Conservation (phyloP, 345 rosid species). For the Ricinus communis region DNA sequence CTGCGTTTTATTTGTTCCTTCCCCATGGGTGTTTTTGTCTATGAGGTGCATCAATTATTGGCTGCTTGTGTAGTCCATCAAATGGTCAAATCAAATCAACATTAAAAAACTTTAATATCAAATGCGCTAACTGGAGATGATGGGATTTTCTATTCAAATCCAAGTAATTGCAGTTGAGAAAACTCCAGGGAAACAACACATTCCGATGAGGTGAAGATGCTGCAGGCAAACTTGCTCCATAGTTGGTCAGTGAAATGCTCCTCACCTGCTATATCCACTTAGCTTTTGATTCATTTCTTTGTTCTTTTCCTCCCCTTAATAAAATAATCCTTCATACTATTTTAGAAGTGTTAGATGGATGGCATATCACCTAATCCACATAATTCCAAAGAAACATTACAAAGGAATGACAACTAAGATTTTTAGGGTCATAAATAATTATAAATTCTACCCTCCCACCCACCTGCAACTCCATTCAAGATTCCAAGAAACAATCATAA, state of each 20-base stretch:
- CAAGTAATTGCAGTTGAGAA: no score
- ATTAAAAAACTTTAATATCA: no score
- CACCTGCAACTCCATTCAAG: slow-evolving; percentile 26
- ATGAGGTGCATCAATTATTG: no score
- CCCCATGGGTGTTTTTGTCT: no score
- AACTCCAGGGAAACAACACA: background rate
- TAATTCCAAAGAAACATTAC: slow-evolving; percentile 54
- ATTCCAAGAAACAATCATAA: no score
- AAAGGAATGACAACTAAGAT: slow-evolving; percentile 54
- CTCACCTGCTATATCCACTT: slow-evolving; percentile 29
- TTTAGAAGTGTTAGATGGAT: slow-evolving; percentile 13
- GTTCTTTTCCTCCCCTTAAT: background rate
- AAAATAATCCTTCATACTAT: background rate
- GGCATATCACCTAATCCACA: slow-evolving; percentile 47
- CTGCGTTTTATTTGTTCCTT: no score
- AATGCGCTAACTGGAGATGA: no score
- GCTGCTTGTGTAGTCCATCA: no score
- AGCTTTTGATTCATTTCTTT: slow-evolving; percentile 20
- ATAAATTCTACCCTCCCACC: slow-evolving; percentile 34
- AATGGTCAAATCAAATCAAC: no score
- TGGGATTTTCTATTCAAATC: background rate
- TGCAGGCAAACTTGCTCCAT: slow-evolving; percentile 9
- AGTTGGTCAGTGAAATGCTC: background rate
- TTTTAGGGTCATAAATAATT: slow-evolving; percentile 17
- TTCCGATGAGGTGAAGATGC: background rate